Evolutionary conservation across 2,329 filamentous ascomycete genomes (phyloP).

Genomic region (Elsinoe fawcettii): DNA sequence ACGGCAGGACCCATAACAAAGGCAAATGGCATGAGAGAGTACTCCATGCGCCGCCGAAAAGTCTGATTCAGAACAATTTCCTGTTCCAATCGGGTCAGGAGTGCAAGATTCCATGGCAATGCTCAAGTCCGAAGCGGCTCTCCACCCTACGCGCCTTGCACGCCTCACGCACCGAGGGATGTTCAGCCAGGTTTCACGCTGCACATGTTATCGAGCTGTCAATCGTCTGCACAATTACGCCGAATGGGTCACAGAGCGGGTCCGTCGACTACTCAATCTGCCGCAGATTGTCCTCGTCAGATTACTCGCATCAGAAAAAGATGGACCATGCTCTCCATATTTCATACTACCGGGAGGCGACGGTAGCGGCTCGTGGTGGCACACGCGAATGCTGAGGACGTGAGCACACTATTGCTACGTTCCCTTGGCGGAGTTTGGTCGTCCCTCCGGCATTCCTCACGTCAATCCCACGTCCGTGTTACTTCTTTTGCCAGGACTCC

Average conservation of each 20-base stretch:
- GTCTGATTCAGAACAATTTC: not conserved
- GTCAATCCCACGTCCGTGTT: constrained; percentile 12
- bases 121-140: constrained; percentile 13
- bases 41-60: not conserved
- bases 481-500: constrained; percentile 11
- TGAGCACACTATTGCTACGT: not conserved
- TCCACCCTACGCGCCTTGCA: constrained; percentile 10
- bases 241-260: not conserved
- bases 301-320: constrained; percentile 6
- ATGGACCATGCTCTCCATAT: constrained; percentile 6
- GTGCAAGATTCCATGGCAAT: not conserved
- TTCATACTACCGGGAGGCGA: constrained; percentile 6
- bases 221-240: not conserved
- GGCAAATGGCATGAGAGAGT: not conserved
- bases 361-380: not conserved
- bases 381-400: not conserved
- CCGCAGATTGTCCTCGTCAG: not conserved
- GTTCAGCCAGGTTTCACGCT: constrained; percentile 2
- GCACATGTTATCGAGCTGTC: constrained; percentile 5
- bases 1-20: not conserved
- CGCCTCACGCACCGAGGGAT: constrained; percentile 9
- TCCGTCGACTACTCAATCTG: not conserved
- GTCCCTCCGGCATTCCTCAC: constrained; percentile 12
- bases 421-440: not conserved
- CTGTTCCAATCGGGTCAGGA: constrained; percentile 6